phyloP scores from a whole-genome alignment of 2,329 filamentous ascomycete genomes.

The Furcasterigmium furcatum region DNA sequence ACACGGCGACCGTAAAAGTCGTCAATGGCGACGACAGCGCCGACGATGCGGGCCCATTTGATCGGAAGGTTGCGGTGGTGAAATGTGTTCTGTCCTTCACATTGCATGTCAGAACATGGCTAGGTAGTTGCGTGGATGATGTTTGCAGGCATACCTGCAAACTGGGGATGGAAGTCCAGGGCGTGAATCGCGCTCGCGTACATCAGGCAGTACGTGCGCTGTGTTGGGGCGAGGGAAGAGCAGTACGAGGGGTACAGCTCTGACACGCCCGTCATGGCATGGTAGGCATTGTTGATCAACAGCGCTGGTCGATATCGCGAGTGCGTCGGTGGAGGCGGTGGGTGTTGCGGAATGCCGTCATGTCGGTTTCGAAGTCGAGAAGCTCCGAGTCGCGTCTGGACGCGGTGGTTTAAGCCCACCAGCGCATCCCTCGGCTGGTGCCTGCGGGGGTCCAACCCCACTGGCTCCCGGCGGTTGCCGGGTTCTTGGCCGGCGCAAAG shows the following conservation, averaged over 20 bases:
- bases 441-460: too few relatives aligned
- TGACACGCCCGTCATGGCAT: conserved; percentile 48
- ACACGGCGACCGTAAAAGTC: conserved; percentile 42
- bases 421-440: too few relatives aligned
- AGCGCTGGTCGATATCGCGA: too few relatives aligned
- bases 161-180: conserved; percentile 45
- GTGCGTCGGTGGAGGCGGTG: too few relatives aligned
- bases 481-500: too few relatives aligned
- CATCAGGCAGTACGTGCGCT: conserved; percentile 57
- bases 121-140: too few relatives aligned
- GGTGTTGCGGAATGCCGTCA: too few relatives aligned
- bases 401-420: too few relatives aligned
- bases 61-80: conserved; percentile 75
- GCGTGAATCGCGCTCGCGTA: conserved; percentile 45
- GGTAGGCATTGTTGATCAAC: conserved; percentile 12
- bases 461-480: too few relatives aligned
- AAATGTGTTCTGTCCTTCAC: conserved; percentile 48
- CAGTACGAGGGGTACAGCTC: conserved; percentile 59
- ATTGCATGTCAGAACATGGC: background rate
- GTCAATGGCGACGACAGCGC: conserved; percentile 63
- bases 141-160: conserved; percentile 40
- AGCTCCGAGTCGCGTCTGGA: too few relatives aligned
- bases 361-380: too few relatives aligned
- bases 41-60: conserved; percentile 69
- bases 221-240: conserved; percentile 59